Conservation (phyloP, 257 asterid species). For the Solanum piurae region DNA sequence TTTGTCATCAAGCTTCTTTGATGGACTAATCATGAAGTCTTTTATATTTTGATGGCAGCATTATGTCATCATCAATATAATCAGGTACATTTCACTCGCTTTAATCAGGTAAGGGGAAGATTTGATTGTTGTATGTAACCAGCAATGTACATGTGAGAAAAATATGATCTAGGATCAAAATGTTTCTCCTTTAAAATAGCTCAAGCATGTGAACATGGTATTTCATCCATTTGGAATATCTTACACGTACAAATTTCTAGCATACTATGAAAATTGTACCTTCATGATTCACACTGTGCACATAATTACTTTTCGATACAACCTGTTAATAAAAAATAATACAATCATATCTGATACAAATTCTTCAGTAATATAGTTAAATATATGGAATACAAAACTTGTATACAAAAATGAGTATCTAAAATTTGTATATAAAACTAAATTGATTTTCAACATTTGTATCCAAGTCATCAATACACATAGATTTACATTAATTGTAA, state of each 20-base stretch:
- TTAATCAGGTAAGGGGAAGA: neutral
- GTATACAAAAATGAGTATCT: too few relatives aligned
- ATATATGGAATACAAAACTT: too few relatives aligned
- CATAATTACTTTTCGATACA: neutral
- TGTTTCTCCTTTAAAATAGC: too few relatives aligned
- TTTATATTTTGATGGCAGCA: neutral
- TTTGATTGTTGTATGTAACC: neutral
- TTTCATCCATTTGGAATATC: neutral
- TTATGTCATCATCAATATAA: too few relatives aligned
- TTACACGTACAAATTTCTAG: neutral
- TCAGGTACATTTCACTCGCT: neutral
- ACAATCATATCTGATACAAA: too few relatives aligned
- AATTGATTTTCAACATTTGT: too few relatives aligned
- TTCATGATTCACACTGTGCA: neutral
- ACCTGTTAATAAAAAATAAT: neutral
- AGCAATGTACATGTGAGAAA: neutral
- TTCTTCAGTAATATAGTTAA: too few relatives aligned
- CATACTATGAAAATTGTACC: neutral
- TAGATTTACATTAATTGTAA: too few relatives aligned
- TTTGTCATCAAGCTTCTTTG: neutral
- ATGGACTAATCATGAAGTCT: neutral
- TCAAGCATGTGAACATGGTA: neutral
- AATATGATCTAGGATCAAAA: neutral
- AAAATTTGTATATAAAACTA: too few relatives aligned
- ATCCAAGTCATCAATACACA: too few relatives aligned